Evolutionary conservation across 1,284 basidiomycete genomes (phyloP), one percentile per base, ranked within the genome.

Genomic region (Sanghuangporus baumii): DNA sequence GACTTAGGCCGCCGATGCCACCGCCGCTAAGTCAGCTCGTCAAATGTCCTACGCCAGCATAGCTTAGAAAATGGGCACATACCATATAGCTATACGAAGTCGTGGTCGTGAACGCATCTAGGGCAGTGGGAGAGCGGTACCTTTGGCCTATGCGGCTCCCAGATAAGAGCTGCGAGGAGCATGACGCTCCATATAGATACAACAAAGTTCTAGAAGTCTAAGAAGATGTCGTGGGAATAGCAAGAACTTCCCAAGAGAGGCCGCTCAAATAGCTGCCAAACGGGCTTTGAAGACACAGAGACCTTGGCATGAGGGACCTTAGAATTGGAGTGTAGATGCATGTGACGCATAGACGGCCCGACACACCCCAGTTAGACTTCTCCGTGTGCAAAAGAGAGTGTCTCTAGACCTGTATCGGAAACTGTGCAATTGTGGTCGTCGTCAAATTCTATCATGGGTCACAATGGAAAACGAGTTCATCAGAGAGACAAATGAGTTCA

Each of bases 1-100:
- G 71, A 0, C 75, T 69, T 3, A 78, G 71, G 6, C 77, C 76
- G 5, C 72, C 75, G 16, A 76, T 73, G 4, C 76, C 76, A 14
- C 72, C 75, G 1, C 77, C 76, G 31, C 77, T 77, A 54, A 34
- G 14, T 46, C 16, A 1, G 16, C 16, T n/a, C 16, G 2, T 40
- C 6, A 48, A 18, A n/a, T 16, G 36, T 8, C 11, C 2, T 38
- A 48, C 14, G 20, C 20, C 20, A 20, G 48, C 14, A 37, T 34
- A 40, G 16, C 52, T 11, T 6, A 54, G 14, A 37, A 12, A 5
- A 5, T 11, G 18, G 23, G 26, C 20, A 51, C 56, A 37, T 58
- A 62, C 61, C 61, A 62, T 8, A 62, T 58, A 20, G 61, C 61
- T 34, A 62, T 14, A 6, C 56, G 26, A 18, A 62, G 26, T 37